Base-by-base conservation (phyloP, 2,329 filamentous ascomycete species). In the Phialemonium atrogriseum region DNA sequence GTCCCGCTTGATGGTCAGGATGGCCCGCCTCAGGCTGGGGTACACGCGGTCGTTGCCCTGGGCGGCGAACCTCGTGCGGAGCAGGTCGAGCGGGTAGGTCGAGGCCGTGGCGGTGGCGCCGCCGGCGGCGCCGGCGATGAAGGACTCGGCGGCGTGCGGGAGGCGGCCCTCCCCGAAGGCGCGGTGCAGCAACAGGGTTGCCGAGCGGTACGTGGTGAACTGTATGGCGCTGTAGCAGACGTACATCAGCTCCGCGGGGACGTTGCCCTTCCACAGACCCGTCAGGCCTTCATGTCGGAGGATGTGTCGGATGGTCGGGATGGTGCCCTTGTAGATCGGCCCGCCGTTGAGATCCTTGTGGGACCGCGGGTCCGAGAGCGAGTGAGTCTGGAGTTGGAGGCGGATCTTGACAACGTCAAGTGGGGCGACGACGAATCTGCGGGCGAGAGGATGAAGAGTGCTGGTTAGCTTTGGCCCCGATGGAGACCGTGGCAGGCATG, bases 341-440 rank as follows among this genome's bases (percentile, higher is more conserved):
- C 64, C 60, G 43, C 63, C 64, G 32, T 54, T 58, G 10, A 65
- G 54, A 37, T 61, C 42, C 41, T 62, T 62, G 41, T 74, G 66
- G 27, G 76, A 70, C 8, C 77, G 58, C 3, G 85, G 82, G 50
- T 89, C 81, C 46, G 80, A 81, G 38, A 84, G 73, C 29, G 85
- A 87, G 62, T 93, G 83, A 26, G 84, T 76, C 58, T 96, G 91
- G 12, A 98, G 77, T 56, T 98, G 91, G 27, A 96, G 79, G 27
- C 91, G 84, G 60, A 98, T 98, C 67, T 98, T 96, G 62, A 96
- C 78, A 41, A 98, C 91, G 58, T 98, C 91, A 44, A 98, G 82
- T 32, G 91, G 91, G 12, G 91, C 86, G 53, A 96, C 81, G 51
- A 91, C 76, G 66, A 98, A 96, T 54, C 84, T 87, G 46, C 7